Evolutionary conservation across 2,329 filamentous ascomycete species (phyloP).

Genomic region (Beauveria bassiana): DNA sequence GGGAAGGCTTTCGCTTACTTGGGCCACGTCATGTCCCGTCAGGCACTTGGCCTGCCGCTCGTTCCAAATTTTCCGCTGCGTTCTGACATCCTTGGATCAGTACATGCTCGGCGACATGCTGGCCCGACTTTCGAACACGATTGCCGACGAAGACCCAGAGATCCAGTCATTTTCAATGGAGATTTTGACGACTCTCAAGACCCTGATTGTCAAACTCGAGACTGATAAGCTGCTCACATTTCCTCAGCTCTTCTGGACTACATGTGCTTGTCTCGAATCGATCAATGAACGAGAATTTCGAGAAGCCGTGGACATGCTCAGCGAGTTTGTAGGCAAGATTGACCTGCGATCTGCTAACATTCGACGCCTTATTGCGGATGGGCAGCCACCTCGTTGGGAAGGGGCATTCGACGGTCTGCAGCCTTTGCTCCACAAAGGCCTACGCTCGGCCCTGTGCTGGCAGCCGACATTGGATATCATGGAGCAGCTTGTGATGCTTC

Average conservation of each 20-base stretch:
- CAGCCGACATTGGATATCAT: constrained; percentile 70
- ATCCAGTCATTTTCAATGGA: constrained; percentile 98
- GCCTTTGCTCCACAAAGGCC: constrained; percentile 78
- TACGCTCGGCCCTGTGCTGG: constrained; percentile 78
- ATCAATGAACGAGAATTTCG: constrained; percentile 94
- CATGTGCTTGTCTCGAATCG: constrained; percentile 89
- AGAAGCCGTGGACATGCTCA: constrained; percentile 85
- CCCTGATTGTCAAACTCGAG: constrained; percentile 79
- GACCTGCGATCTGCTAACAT: constrained; percentile 67
- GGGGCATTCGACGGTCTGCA: constrained; percentile 82
- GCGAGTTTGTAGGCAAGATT: constrained; percentile 75
- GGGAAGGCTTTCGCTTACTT: constrained; percentile 82
- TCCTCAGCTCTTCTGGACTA: constrained; percentile 96
- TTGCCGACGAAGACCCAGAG: constrained; percentile 88
- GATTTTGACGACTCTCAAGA: constrained; percentile 87
- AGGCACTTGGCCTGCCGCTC: constrained; percentile 91
- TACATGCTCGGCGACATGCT: constrained; percentile 97
- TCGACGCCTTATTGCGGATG: constrained; percentile 64
- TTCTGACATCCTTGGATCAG: constrained; percentile 83
- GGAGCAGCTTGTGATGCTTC: constrained; percentile 69
- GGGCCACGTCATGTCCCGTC: constrained; percentile 95
- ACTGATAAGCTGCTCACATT: constrained; percentile 76
- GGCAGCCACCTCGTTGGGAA: constrained; percentile 80
- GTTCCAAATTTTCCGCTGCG: constrained; percentile 94
- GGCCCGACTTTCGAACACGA: constrained; percentile 87